A percentile compares a stretch with the other conserved stretches of the same genome.
These are phyloP conservation scores for Penicillium lagena DNA, from an alignment of 495 filamentous ascomycete genomes.

Conservation along the genomic window DNA sequence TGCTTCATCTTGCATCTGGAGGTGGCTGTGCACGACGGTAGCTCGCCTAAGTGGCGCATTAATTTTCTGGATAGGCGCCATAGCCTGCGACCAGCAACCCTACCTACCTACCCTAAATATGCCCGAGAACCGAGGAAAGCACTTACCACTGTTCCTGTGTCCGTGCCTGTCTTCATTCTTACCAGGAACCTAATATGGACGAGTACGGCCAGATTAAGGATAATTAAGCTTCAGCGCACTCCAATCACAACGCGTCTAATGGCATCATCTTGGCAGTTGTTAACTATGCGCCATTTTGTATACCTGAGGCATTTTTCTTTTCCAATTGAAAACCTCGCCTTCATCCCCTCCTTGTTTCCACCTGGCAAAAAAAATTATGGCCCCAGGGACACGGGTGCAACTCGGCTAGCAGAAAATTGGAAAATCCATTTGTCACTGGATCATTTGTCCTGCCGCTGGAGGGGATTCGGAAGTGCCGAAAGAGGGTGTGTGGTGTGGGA, in stretches of 20 bases:
- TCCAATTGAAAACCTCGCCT: slow-evolving; percentile 8
- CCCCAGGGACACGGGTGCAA: too few species aligned
- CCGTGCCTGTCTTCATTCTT: neutral
- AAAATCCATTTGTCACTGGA: too few species aligned
- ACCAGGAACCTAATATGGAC: neutral
- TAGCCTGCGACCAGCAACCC: slow-evolving; percentile 1
- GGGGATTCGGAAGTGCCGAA: too few species aligned
- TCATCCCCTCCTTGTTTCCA: neutral
- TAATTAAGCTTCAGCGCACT: slow-evolving; percentile 15
- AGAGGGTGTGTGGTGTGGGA: too few species aligned
- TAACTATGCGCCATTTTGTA: slow-evolving; percentile 23
- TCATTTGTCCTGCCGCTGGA: too few species aligned
- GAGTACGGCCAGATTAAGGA: slow-evolving; percentile 4
- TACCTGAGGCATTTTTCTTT: slow-evolving; percentile 23
- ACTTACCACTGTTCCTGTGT: too few species aligned
- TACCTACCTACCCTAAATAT: too few species aligned
- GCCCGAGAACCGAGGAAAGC: too few species aligned
- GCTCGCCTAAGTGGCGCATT: slow-evolving; percentile 4
- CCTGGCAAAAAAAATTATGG: neutral
- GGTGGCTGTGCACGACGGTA: slow-evolving; percentile 17
- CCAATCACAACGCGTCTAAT: slow-evolving; percentile 5
- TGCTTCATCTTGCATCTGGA: slow-evolving; percentile 6
- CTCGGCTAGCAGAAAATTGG: too few species aligned
- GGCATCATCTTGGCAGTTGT: neutral
- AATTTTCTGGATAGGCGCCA: slow-evolving; percentile 9